These are phyloP conservation scores for Microstegium vimineum DNA, from an alignment of 176 grass and related monocot species.

Conservation along the genomic window DNA sequence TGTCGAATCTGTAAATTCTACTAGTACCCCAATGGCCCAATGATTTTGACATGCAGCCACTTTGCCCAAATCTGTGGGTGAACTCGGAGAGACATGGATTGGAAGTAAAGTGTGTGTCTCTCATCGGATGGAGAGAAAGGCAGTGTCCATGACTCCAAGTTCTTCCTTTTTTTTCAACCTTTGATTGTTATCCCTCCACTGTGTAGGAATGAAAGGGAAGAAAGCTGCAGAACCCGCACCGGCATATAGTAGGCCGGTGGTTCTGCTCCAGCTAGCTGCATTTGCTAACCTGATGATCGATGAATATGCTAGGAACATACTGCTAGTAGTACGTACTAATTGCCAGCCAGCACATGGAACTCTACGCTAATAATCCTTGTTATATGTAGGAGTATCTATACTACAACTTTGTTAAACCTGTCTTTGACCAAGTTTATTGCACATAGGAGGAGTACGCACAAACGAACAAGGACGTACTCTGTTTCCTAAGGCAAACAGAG, in stretches of 20 bases:
- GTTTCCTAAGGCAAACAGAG: constrained; percentile 1
- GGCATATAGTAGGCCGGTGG: neutral
- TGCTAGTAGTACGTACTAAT: neutral
- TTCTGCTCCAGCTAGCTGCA: neutral
- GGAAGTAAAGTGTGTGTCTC: constrained; percentile 19
- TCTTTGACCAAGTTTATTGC: neutral
- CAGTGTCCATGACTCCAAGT: neutral
- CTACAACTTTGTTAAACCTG: neutral
- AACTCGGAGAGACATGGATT: constrained; percentile 20
- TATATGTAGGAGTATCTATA: too few species aligned
- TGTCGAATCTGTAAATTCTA: constrained; percentile 19
- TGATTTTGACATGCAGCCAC: constrained; percentile 11
- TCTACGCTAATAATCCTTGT: neutral
- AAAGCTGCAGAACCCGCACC: neutral
- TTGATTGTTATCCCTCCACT: neutral
- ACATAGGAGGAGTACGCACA: neutral
- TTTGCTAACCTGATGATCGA: neutral
- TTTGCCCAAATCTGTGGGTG: neutral
- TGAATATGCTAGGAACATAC: neutral
- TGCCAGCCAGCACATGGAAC: neutral
- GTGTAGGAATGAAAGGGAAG: neutral
- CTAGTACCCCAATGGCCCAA: neutral
- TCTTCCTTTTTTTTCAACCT: neutral
- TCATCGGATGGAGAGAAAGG: constrained; percentile 52
- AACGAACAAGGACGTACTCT: neutral